phyloP scores from a whole-genome alignment of 2,329 filamentous ascomycete species.

The Neofusicoccum kwambonambiense region DNA sequence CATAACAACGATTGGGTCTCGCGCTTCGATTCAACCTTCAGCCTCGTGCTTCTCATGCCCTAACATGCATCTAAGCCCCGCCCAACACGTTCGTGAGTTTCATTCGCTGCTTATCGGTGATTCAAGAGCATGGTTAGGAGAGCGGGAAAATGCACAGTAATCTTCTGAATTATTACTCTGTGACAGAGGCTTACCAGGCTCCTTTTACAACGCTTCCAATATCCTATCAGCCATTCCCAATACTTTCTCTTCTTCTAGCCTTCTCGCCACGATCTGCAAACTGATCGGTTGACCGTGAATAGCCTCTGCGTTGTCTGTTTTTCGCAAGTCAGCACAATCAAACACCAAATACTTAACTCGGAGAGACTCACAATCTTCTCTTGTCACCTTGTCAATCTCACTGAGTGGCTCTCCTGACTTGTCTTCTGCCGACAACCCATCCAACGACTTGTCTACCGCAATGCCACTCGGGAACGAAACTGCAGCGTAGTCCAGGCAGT shows the following conservation, averaged over 20 bases:
- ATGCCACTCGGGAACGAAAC: constrained; percentile 45
- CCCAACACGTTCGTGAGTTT: too few species aligned
- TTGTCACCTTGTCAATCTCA: constrained; percentile 24
- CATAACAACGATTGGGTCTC: too few species aligned
- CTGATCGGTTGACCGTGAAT: constrained; percentile 47
- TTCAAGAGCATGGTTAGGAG: too few species aligned
- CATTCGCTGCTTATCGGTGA: too few species aligned
- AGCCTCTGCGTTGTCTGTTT: constrained; percentile 36
- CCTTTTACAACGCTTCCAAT: constrained; percentile 28
- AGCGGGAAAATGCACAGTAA: too few species aligned
- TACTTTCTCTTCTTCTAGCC: constrained; percentile 45
- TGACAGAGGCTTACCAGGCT: not conserved
- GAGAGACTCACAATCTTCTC: constrained; percentile 41
- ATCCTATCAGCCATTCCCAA: constrained; percentile 40
- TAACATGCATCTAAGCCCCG: too few species aligned
- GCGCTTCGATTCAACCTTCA: too few species aligned
- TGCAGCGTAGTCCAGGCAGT: constrained; percentile 48
- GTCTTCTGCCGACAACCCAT: constrained; percentile 40
- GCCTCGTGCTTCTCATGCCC: too few species aligned
- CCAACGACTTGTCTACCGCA: constrained; percentile 18
- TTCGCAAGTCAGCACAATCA: not conserved
- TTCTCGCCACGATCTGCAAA: constrained; percentile 41
- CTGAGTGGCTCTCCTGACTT: constrained; percentile 22
- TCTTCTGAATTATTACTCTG: too few species aligned
- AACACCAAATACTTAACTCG: not conserved